Evolutionary conservation across 1,284 basidiomycete genomes (phyloP).

Genomic region (Rhodotorula sp.): DNA sequence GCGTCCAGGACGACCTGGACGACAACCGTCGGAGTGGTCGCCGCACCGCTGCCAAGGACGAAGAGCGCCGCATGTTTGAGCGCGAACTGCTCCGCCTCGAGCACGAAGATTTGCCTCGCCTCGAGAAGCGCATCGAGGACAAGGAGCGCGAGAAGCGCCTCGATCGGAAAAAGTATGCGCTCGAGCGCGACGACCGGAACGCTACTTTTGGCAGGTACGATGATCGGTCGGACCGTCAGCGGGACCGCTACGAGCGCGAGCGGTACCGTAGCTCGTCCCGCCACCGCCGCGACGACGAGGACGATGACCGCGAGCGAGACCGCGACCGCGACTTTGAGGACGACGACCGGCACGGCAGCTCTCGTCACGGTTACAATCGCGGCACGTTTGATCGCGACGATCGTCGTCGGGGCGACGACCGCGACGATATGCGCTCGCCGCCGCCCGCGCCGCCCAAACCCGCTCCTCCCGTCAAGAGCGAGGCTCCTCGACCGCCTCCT

Average conservation of each 20-base stretch:
- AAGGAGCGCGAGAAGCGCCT: constrained; percentile 71
- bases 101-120: constrained; percentile 87
- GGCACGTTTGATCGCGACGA: constrained; percentile 52
- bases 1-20: constrained; percentile 91
- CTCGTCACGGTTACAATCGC: constrained; percentile 47
- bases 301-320: constrained; percentile 33
- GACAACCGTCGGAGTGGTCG: constrained; percentile 77
- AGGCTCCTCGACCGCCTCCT: constrained; percentile 51
- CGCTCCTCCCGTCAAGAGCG: constrained; percentile 35
- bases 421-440: constrained; percentile 48
- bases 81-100: constrained; percentile 80
- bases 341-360: constrained; percentile 5
- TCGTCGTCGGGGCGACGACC: constrained; percentile 21
- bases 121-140: constrained; percentile 80
- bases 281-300: constrained; percentile 18
- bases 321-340: constrained; percentile 36
- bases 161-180: constrained; percentile 73
- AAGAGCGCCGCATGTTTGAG: constrained; percentile 82
- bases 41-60: constrained; percentile 70
- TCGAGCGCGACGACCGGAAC: constrained; percentile 82
- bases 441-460: constrained; percentile 45
- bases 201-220: constrained; percentile 56
- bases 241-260: constrained; percentile 42
- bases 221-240: constrained; percentile 18
- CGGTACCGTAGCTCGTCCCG: constrained; percentile 44